Evolutionary conservation across 2,329 filamentous ascomycete species (phyloP).

Genomic region (Helotiales sp.): DNA sequence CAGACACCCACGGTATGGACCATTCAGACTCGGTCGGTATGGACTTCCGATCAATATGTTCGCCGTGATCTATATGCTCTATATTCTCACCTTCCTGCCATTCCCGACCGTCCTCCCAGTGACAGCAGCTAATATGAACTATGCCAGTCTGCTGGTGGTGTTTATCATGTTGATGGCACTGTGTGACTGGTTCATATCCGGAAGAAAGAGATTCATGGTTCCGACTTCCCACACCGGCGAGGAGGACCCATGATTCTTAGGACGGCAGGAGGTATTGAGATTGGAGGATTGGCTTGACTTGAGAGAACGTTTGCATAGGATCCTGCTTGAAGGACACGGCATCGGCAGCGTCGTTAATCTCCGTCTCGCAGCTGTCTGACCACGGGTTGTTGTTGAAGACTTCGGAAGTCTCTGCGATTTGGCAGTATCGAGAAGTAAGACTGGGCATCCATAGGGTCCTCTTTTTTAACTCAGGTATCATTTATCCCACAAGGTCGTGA

Average conservation of each 20-base stretch:
- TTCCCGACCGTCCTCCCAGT: slow-evolving; percentile 15
- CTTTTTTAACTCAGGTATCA: no score
- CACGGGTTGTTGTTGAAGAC: no score
- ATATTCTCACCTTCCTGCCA: slow-evolving; percentile 15
- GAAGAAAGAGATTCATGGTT: not conserved
- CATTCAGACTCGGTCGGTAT: slow-evolving; percentile 9
- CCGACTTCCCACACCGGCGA: not conserved
- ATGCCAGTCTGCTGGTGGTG: slow-evolving; percentile 12
- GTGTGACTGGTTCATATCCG: not conserved
- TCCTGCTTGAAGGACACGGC: no score
- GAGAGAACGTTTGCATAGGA: no score
- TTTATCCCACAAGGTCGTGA: no score
- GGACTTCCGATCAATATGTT: not conserved
- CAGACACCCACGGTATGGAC: not conserved
- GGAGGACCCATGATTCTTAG: not conserved
- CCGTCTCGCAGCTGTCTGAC: no score
- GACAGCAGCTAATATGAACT: slow-evolving; percentile 17
- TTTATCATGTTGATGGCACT: not conserved
- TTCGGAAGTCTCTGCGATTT: no score
- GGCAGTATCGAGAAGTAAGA: no score
- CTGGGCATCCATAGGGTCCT: no score
- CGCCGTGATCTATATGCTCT: slow-evolving; percentile 12
- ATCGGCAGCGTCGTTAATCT: no score
- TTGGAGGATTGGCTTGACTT: no score
- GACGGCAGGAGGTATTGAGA: no score